Evolutionary conservation across 306 rosid genomes (phyloP), one percentile per base, ranked within the genome.

Genomic region (Ormosia semicastrata): DNA sequence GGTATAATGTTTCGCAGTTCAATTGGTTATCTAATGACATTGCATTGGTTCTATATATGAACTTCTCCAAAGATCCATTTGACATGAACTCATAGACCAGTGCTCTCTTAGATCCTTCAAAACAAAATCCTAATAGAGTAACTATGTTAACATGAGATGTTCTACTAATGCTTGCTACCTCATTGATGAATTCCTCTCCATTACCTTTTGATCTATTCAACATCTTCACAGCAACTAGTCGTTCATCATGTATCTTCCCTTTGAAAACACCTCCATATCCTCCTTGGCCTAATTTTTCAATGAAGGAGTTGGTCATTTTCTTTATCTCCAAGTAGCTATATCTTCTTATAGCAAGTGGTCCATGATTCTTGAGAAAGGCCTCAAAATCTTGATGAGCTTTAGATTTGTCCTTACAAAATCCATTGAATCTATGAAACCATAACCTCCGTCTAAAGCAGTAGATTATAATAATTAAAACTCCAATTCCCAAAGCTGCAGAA

Each of bases 261-360:
- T 75, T 84, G 57, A 66, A 84, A 2, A 84, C 87, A 49, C 29
- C 30, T 9, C 88, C 88, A 68, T 76, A 85, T 5, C 85, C 85
- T 36, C 88, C 85, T 80, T 77, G 66, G 44, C 83, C 88, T 64
- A 85, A 36, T 36, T 81, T 77, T 56, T 76, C 71, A 9, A 15
- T 29, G 13, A 76, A 76, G 43, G 67, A 62, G 4, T 33, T 62
- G 67, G 67, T 62, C 67, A 62, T 62, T 32, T 62, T 62, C 67
- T 62, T 62, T 4, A 62, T 62, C 8, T 62, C 43, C 14, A 13
- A 33, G 43, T 62, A 62, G 12, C 43, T 62, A 33, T 62, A 62
- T 33, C 67, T 62, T 62, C 41, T 62, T 11, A 62, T 10, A 33
- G 67, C 10, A 32, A 62, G 67, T 12, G 67, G 67, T 62, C 67